phyloP scores from a whole-genome alignment of 192 early-diverging fungal genomes.

The Glomus cerebriforme region DNA sequence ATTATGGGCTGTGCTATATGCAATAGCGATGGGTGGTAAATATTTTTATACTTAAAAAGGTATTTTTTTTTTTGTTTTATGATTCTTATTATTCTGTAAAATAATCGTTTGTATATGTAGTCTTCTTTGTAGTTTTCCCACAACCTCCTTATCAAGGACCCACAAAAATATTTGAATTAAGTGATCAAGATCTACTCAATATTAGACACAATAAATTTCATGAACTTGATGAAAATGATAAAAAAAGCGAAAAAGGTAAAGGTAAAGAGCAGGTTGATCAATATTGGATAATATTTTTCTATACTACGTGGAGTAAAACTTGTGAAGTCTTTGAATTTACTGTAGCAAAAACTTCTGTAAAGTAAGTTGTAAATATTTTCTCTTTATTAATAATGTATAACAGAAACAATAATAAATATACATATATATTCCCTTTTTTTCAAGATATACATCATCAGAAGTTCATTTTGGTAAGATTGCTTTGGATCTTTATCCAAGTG shows the following conservation, averaged over 20 bases:
- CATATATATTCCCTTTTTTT: not conserved
- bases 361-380: slow-evolving; percentile 31
- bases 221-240: slow-evolving; percentile 37
- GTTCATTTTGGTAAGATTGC: slow-evolving; percentile 54
- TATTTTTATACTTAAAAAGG: not conserved
- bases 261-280: slow-evolving; percentile 22
- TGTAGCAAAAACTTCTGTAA: slow-evolving; percentile 50
- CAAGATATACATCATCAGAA: slow-evolving; percentile 34
- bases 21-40: slow-evolving; percentile 19
- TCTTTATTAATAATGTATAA: not conserved
- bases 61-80: not conserved
- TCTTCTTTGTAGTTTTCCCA: slow-evolving; percentile 43
- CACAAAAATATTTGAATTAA: slow-evolving; percentile 47
- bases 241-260: slow-evolving; percentile 16
- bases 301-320: slow-evolving; percentile 52
- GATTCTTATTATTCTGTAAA: not conserved
- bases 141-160: slow-evolving; percentile 58
- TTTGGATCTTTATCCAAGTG: slow-evolving; percentile 44
- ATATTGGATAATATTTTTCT: slow-evolving; percentile 58
- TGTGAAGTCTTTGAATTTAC: slow-evolving; percentile 56
- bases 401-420: not conserved
- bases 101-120: slow-evolving; percentile 32
- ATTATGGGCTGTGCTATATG: not conserved
- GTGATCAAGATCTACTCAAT: slow-evolving; percentile 33
- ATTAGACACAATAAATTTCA: slow-evolving; percentile 29